Percentiles rank a stretch among this genome's conserved stretches.
phyloP scores from a whole-genome alignment of 768 basidiomycete genomes.

The Panus rudis region DNA sequence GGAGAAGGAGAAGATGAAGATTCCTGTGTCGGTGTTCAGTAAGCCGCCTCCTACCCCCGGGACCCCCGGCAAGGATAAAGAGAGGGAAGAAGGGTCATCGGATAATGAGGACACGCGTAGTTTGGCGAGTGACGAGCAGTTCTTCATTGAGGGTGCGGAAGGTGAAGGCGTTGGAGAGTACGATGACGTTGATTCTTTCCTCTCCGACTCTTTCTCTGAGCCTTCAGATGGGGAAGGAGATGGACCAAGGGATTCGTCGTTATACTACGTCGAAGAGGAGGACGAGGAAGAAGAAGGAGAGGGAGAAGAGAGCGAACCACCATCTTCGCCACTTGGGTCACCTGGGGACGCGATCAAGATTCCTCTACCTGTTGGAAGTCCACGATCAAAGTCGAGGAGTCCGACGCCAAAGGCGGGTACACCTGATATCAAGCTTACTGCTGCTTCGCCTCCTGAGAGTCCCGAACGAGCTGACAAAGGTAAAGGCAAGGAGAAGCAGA shows the following conservation, averaged over 20 bases:
- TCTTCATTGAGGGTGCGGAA: too few relatives aligned
- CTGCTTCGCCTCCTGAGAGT: slow-evolving; percentile 7
- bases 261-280: slow-evolving; percentile 18
- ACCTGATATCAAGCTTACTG: slow-evolving; percentile 6
- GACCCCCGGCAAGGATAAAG: too few relatives aligned
- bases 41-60: slow-evolving; percentile 1
- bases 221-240: background rate
- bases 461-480: background rate
- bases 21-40: slow-evolving; percentile 14
- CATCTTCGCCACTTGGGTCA: too few relatives aligned
- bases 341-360: too few relatives aligned
- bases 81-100: too few relatives aligned
- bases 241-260: background rate
- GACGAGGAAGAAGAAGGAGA: slow-evolving; percentile 23
- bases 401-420: too few relatives aligned
- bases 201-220: slow-evolving; percentile 23
- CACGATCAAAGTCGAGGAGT: too few relatives aligned
- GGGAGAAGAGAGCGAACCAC: slow-evolving; percentile 26
- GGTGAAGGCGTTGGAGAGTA: slow-evolving; percentile 24
- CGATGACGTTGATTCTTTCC: slow-evolving; percentile 25
- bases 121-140: too few relatives aligned
- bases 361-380: too few relatives aligned
- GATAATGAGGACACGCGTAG: too few relatives aligned
- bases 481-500: slow-evolving; percentile 21
- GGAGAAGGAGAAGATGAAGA: slow-evolving; percentile 1